A percentile compares a stretch with the other conserved stretches of the same genome.
Evolutionary conservation across 805 yeast genomes (phyloP).

Genomic region (Cephaloascus fragrans): DNA sequence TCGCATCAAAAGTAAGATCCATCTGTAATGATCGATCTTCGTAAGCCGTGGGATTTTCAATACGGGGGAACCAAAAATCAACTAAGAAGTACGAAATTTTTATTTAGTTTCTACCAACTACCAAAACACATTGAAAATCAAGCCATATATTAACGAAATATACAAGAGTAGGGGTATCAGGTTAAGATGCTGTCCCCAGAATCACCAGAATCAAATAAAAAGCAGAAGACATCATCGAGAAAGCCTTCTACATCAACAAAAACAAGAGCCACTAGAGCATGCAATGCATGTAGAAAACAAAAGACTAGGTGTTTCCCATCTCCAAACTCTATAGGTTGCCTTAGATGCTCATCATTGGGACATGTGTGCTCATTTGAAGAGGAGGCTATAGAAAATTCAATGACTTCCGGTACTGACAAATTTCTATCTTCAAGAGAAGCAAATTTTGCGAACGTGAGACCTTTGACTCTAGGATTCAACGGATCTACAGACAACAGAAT

Average conservation of each 20-base stretch:
- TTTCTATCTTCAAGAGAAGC: not conserved
- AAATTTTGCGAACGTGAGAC: conserved; percentile 1
- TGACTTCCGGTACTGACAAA: not conserved
- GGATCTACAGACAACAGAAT: conserved; percentile 12
- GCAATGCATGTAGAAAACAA: conserved; percentile 43
- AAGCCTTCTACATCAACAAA: conserved; percentile 1
- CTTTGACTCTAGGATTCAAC: conserved; percentile 1
- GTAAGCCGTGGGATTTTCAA: too few species aligned
- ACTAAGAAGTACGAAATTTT: too few species aligned
- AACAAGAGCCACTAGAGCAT: conserved; percentile 42
- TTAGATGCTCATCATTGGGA: conserved; percentile 47
- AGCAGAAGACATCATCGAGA: not conserved
- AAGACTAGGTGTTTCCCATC: conserved; percentile 57
- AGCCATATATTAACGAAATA: too few species aligned
- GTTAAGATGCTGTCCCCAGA: too few species aligned
- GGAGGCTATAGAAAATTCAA: conserved; percentile 4
- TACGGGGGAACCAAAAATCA: too few species aligned
- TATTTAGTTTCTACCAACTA: too few species aligned
- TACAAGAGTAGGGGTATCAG: too few species aligned
- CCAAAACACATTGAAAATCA: too few species aligned
- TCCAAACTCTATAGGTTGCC: conserved; percentile 37
- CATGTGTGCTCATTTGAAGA: conserved; percentile 42
- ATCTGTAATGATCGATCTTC: too few species aligned
- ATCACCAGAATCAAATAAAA: too few species aligned
- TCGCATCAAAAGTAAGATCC: too few species aligned